Base-by-base conservation (phyloP, 2,329 filamentous ascomycete species). In the Pleomassaria siparia region DNA sequence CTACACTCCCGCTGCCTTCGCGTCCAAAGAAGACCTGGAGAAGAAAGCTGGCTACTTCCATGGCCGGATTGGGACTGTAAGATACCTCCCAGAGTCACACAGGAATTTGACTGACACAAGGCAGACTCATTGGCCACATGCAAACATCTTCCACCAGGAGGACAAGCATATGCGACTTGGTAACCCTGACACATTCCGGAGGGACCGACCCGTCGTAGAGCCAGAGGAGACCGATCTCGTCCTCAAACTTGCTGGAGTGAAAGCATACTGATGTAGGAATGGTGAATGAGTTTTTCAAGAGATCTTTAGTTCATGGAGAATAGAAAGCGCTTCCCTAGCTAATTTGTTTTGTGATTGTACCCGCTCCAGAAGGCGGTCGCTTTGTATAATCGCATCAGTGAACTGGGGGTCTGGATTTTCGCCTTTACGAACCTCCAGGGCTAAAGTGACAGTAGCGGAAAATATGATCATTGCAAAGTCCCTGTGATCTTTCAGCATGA, bases 1-100 rank as follows among this genome's bases (percentile, higher is more conserved):
- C 35, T 58, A 58, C 22, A 46, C 53, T 1, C 55, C 55, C 1
- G 55, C 53, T 6, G 42, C 43, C 10, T 53, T 53, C 40, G 53
- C 53, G 1, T 21, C 20, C 9, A 36, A 50, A 28, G 46, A 43
- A 29, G 40, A 47, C 29, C 20, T 51, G 10, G 28, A 44, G n/a
- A 47, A 47, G 44, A 56, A 58, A 45, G 48, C 46, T 4, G 43
- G 45, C 15, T 44, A 50, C 11, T 59, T 51, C 22, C 13, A 40
- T 7, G 16, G 44, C 11, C 43, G 47, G 18, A 35, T 45, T 1
- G 54, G 52, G 22, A 59, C 56, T 11, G 49, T 48, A 43, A 45
- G 49, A 6, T 32, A 2, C n/a, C 12, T 5, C 21, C 20, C 20
- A 5, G 11, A 13, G 6, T 28, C 15, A 22, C 18, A 18, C 12